Base-by-base conservation (phyloP, 2,329 filamentous ascomycete genomes). In the Fusarium hostae region DNA sequence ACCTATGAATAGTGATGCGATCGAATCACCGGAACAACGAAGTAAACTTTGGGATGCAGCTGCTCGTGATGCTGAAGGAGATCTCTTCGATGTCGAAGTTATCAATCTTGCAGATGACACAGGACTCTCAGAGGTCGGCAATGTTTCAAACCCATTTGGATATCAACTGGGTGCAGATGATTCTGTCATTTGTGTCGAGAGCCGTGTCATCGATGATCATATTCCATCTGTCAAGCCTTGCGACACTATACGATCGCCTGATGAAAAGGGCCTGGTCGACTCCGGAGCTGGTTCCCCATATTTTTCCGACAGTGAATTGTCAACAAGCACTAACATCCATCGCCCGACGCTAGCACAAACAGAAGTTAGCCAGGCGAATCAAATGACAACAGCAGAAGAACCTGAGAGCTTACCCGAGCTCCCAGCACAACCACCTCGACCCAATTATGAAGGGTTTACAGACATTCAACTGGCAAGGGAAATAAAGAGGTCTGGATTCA, bases 401-500 rank as follows among this genome's bases (percentile, higher is more conserved):
- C 11, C 28, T 15, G 48, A 54, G 9, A 47, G 37, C 34, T 48
- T 62, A 12, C 24, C 41, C 2, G 48, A 39, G 22, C 39, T 50
- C 28, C 40, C 55, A 11, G 28, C 51, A 16, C 64, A 66, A 16
- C 66, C 61, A 9, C 59, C 74, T 22, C 80, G 78, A 51, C 91
- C 92, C 4, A 86, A 88, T 15, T 94, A 87, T 66, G 85, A 87
- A 43, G 80, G 86, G 0, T 90, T 88, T 64, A 90, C 90, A 6
- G 90, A 91, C 67, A 81, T 84, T 12, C 88, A 92, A 63, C 82
- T 95, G 20, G 82, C 88, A 5, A 88, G 85, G 61, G 86, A 91
- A 75, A 82, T 95, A 47, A 82, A 86, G 9, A 83, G 84, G 0
- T 94, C 90, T 75, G 91, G 91, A 0, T 94, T 95, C 80, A 95